Evolutionary conservation across 2,329 filamentous ascomycete species (phyloP), one percentile per base, ranked within the genome.

Genomic region (Uncinocarpus reesii): DNA sequence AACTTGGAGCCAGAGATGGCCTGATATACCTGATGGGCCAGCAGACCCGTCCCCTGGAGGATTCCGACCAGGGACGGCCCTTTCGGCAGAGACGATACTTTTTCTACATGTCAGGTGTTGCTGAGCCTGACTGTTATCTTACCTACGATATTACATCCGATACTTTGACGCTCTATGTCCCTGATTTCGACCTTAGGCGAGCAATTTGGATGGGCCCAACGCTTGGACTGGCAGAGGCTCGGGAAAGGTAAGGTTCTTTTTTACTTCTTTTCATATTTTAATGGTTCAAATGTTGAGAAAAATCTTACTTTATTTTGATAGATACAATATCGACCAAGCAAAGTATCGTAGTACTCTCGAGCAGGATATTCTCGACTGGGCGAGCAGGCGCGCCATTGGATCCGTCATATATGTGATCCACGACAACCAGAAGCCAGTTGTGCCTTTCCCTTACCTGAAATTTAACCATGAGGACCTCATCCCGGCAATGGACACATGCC

Each of bases 261-360:
- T 29, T 29, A 29, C 11, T 29, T 29, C 11, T 23, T 26, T 15
- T 31, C 44, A 35, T 7, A 20, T 23, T 13, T 15, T n/a, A 28
- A 2, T 34, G 1, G 18, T 11, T 11, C n/a, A 8, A 23, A 21
- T 40, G 6, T 13, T 35, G 15, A 45, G 26, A 18, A 29, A 16
- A 13, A 29, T 2, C 32, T 43, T 6, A 29, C 13, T 8, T 5
- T 11, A 32, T 15, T 11, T 7, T 29, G 24, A 7, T 2, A 71
- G 68, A 47, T 81, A 80, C 56, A 81, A 90, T 55, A 75, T 90
- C 47, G 84, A 90, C 60, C 73, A 78, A 35, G 85, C 86, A 15
- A 74, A 76, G 52, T 83, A 81, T 60, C 72, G 70, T 36, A 62
- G 62, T 6, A 62, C 65, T 8, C 67, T 81, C 0, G 56, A 65